Percentiles rank a stretch among this genome's conserved stretches.
Evolutionary conservation across 129 eudicot genomes (phyloP).

Genomic region (Smallanthus sonchifolius): DNA sequence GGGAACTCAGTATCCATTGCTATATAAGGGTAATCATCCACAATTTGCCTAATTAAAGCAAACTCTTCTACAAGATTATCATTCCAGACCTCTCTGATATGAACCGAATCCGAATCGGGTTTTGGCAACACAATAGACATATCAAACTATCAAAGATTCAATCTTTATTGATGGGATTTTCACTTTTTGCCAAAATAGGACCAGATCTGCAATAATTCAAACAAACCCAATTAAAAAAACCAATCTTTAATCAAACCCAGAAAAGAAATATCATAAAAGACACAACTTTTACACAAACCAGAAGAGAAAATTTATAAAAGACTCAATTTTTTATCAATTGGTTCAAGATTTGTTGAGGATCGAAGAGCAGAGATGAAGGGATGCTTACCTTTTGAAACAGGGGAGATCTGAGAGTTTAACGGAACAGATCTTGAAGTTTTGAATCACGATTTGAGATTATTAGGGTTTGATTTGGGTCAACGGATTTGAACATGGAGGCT

Average conservation of each 20-base stretch:
- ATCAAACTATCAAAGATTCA: conserved; percentile 32
- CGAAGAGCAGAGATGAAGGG: not conserved
- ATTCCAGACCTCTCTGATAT: conserved; percentile 60
- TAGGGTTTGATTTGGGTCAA: conserved; percentile 35
- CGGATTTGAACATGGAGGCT: conserved; percentile 15
- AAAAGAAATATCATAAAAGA: conserved; percentile 1
- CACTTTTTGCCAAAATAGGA: conserved; percentile 12
- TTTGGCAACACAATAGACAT: conserved; percentile 40
- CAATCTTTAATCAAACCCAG: conserved; percentile 12
- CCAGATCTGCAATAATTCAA: conserved; percentile 49
- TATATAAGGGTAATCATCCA: conserved; percentile 53
- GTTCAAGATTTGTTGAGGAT: conserved; percentile 9
- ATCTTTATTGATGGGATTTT: conserved; percentile 24
- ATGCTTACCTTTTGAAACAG: conserved; percentile 16
- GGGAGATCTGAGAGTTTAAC: conserved; percentile 22
- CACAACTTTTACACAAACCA: conserved; percentile 12
- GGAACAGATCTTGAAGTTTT: conserved; percentile 42
- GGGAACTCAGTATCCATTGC: conserved; percentile 83
- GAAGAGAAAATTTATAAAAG: conserved; percentile 2
- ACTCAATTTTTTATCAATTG: conserved; percentile 2
- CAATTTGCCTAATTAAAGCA: conserved; percentile 49
- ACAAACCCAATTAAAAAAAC: conserved; percentile 14
- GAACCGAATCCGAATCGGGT: conserved; percentile 32
- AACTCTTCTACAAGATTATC: conserved; percentile 61
- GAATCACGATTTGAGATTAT: conserved; percentile 4